Percentiles rank a stretch among this genome's conserved stretches.
phyloP scores from a whole-genome alignment of 352 stramenopile genomes.

The Globisporangium perplexum region DNA sequence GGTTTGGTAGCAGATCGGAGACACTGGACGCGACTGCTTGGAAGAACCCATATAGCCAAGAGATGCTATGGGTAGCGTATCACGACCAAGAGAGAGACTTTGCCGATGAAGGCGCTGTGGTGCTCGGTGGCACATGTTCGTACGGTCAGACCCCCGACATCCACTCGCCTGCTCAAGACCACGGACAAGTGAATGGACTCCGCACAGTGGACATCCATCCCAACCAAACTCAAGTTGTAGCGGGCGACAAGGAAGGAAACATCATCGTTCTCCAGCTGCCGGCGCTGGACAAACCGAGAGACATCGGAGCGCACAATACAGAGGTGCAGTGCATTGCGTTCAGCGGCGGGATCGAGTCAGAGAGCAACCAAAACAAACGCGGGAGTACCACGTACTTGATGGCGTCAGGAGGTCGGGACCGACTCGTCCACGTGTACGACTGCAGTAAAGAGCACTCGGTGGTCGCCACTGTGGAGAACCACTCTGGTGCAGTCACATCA shows the following conservation, averaged over 20 bases:
- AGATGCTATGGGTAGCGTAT: constrained; percentile 70
- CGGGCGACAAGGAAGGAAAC: constrained; percentile 67
- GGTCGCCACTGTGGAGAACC: constrained; percentile 64
- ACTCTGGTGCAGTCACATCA: constrained; percentile 59
- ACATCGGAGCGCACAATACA: constrained; percentile 53
- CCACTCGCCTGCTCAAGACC: constrained; percentile 30
- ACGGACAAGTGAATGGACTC: constrained; percentile 35
- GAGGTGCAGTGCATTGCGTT: constrained; percentile 74
- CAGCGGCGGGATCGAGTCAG: constrained; percentile 14
- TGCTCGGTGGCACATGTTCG: constrained; percentile 58
- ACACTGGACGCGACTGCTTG: constrained; percentile 19
- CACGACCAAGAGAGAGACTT: constrained; percentile 42
- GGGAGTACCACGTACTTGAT: constrained; percentile 23
- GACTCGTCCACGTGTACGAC: constrained; percentile 80
- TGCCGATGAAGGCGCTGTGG: constrained; percentile 24
- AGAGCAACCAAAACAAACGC: background rate
- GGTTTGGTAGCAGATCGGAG: constrained; percentile 4
- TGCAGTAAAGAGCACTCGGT: constrained; percentile 26
- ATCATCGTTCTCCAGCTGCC: constrained; percentile 50
- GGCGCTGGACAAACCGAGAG: constrained; percentile 19
- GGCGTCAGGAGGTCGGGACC: constrained; percentile 71
- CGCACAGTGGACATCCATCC: constrained; percentile 42
- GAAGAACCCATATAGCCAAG: constrained; percentile 65
- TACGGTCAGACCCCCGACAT: constrained; percentile 32
- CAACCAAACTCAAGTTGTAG: constrained; percentile 52